A percentile compares a stretch with the other conserved stretches of the same genome.
phyloP scores from a whole-genome alignment of 805 yeast species.

The Wickerhamiella domercqiae region DNA sequence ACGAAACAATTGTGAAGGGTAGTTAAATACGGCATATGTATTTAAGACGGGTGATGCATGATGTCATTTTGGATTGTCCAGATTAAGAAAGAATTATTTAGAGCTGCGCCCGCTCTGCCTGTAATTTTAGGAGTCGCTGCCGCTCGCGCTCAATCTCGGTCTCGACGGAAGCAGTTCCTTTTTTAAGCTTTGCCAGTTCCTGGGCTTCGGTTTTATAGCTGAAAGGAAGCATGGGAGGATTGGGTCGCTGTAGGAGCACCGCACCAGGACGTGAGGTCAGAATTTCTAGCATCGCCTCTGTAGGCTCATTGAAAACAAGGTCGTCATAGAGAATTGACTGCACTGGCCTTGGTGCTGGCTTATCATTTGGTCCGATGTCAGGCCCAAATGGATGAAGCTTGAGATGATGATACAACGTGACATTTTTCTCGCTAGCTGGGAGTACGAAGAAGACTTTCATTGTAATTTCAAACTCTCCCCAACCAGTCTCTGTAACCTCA shows the following conservation, averaged over 20 bases:
- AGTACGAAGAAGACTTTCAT: constrained; percentile 72
- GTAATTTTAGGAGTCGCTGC: constrained; percentile 24
- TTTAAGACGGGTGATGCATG: too few species aligned
- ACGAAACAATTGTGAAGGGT: too few species aligned
- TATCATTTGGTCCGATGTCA: constrained; percentile 16
- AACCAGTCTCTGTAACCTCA: constrained; percentile 92
- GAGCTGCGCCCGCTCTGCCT: constrained; percentile 18
- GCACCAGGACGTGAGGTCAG: constrained; percentile 38
- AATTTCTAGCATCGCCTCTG: constrained; percentile 69
- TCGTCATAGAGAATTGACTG: constrained; percentile 68
- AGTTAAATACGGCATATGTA: too few species aligned
- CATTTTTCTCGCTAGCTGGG: constrained; percentile 79
- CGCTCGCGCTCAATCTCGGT: constrained; percentile 31
- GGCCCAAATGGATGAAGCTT: constrained; percentile 74
- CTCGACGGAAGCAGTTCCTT: constrained; percentile 31
- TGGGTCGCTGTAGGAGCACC: constrained; percentile 24
- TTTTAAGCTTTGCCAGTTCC: constrained; percentile 42
- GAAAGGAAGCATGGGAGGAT: constrained; percentile 24
- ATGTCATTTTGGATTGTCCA: too few species aligned
- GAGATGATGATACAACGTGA: constrained; percentile 74
- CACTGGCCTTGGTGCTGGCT: constrained; percentile 29
- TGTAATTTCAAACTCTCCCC: constrained; percentile 97
- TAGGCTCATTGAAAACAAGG: constrained; percentile 87
- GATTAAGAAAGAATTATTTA: too few species aligned
- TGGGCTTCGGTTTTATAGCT: constrained; percentile 41